Conservation (phyloP, 2,329 filamentous ascomycete species). For the Aureobasidium melanogenum region DNA sequence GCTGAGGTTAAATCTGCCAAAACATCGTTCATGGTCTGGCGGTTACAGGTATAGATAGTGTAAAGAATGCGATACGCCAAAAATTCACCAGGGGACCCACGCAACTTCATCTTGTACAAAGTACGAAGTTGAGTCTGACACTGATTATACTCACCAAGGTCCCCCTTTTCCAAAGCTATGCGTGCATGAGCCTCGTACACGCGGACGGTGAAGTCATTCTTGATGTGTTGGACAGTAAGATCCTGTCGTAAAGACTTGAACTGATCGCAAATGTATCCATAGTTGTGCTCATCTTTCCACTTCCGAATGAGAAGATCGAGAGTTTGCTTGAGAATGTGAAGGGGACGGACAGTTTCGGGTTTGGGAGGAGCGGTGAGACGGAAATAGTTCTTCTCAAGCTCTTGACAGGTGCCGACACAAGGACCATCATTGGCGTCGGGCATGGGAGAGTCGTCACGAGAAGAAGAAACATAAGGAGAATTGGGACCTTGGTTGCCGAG, state of each 20-base stretch:
- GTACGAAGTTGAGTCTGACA: conserved; percentile 96
- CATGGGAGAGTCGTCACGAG: conserved; percentile 39
- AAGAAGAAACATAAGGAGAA: conserved; percentile 35
- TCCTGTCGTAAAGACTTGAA: conserved; percentile 98
- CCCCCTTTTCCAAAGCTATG: conserved; percentile 94
- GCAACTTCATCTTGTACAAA: conserved; percentile 77
- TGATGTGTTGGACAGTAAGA: conserved; percentile 93
- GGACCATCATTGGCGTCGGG: conserved; percentile 49
- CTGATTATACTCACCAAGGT: conserved; percentile 99
- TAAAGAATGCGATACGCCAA: conserved; percentile 99
- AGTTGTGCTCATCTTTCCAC: conserved; percentile 89
- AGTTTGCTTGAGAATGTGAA: conserved; percentile 70
- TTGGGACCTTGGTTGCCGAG: conserved; percentile 42
- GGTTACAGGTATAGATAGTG: conserved; percentile 98
- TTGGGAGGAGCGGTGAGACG: conserved; percentile 86
- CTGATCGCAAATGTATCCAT: conserved; percentile 96
- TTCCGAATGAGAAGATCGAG: conserved; percentile 86
- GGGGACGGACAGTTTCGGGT: conserved; percentile 77
- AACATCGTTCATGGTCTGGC: conserved; percentile 94
- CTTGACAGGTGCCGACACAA: conserved; percentile 75
- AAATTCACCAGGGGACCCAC: conserved; percentile 89
- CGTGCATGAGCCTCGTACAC: conserved; percentile 97
- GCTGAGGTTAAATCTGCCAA: conserved; percentile 96
- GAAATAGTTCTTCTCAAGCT: conserved; percentile 87
- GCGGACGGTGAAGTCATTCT: conserved; percentile 89